Conservation (phyloP, 345 rosid species). For the Gossypioides kirkii region DNA sequence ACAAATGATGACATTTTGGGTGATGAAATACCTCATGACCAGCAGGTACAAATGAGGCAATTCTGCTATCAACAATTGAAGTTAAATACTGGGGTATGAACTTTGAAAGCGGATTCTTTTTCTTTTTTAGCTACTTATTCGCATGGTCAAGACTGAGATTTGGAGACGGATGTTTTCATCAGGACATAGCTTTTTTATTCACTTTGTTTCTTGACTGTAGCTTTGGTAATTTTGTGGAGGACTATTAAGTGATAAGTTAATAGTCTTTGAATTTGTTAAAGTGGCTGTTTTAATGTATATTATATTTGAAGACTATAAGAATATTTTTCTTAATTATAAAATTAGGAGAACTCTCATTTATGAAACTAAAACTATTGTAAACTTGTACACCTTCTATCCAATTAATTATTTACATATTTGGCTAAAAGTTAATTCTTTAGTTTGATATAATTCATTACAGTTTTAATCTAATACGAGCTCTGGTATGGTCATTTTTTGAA, state of each 20-base stretch:
- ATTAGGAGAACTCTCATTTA: background rate
- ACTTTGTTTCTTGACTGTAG: background rate
- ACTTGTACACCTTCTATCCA: background rate
- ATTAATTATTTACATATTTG: too few relatives aligned
- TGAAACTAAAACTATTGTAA: background rate
- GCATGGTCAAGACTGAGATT: background rate
- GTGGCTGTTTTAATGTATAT: background rate
- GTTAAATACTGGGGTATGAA: conserved; percentile 54
- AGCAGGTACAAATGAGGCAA: conserved; percentile 48
- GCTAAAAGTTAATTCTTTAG: background rate
- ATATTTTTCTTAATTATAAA: background rate
- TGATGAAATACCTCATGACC: conserved; percentile 88
- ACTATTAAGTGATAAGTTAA: background rate
- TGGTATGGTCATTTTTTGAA: conserved; percentile 19
- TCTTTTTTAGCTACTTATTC: conserved; percentile 8
- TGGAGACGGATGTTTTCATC: background rate
- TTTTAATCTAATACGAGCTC: conserved; percentile 16
- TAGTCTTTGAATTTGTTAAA: background rate
- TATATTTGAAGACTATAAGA: background rate
- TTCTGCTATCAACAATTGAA: conserved; percentile 68
- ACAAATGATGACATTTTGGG: conserved; percentile 95
- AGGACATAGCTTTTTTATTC: background rate
- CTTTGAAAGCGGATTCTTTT: conserved; percentile 2
- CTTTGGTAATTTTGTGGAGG: background rate
- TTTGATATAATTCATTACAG: background rate